Evolutionary conservation across 306 rosid genomes (phyloP).

Genomic region (Acacia melanoxylon): DNA sequence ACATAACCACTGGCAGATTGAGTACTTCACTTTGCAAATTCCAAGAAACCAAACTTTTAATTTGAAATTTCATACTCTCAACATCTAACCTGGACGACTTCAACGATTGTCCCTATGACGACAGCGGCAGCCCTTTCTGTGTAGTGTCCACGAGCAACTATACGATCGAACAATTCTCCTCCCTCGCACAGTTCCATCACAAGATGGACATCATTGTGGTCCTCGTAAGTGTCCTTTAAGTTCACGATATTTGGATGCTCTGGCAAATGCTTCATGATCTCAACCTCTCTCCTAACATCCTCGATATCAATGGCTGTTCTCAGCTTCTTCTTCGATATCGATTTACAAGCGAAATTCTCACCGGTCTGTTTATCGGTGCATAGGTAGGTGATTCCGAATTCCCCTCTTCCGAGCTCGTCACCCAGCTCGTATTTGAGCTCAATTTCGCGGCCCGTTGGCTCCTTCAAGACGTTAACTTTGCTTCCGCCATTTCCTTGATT

Average conservation of each 20-base stretch:
- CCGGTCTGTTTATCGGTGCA: slow-evolving; percentile 65
- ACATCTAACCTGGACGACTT: slow-evolving; percentile 84
- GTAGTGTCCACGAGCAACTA: slow-evolving; percentile 91
- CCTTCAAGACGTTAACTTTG: slow-evolving; percentile 58
- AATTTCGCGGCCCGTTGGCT: slow-evolving; percentile 80
- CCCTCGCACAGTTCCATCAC: slow-evolving; percentile 99
- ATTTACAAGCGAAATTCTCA: slow-evolving; percentile 72
- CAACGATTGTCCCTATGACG: slow-evolving; percentile 82
- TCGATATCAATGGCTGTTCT: slow-evolving; percentile 77
- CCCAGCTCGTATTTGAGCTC: slow-evolving; percentile 67
- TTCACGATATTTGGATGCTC: slow-evolving; percentile 68
- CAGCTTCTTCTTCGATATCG: slow-evolving; percentile 90
- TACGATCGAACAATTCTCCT: slow-evolving; percentile 91
- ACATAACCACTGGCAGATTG: background rate
- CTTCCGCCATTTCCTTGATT: slow-evolving; percentile 22
- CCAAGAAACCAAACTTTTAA: background rate
- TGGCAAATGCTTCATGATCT: slow-evolving; percentile 83
- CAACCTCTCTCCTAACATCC: slow-evolving; percentile 91
- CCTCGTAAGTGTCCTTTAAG: slow-evolving; percentile 85
- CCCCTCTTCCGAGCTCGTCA: slow-evolving; percentile 90
- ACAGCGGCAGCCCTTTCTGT: slow-evolving; percentile 94
- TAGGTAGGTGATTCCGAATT: slow-evolving; percentile 85
- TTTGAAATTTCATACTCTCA: background rate
- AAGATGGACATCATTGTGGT: slow-evolving; percentile 82
- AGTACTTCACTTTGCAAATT: background rate